A percentile compares a stretch with the other conserved stretches of the same genome.
Evolutionary conservation across 345 rosid genomes (phyloP).

Genomic region (Sonneratia caseolaris): DNA sequence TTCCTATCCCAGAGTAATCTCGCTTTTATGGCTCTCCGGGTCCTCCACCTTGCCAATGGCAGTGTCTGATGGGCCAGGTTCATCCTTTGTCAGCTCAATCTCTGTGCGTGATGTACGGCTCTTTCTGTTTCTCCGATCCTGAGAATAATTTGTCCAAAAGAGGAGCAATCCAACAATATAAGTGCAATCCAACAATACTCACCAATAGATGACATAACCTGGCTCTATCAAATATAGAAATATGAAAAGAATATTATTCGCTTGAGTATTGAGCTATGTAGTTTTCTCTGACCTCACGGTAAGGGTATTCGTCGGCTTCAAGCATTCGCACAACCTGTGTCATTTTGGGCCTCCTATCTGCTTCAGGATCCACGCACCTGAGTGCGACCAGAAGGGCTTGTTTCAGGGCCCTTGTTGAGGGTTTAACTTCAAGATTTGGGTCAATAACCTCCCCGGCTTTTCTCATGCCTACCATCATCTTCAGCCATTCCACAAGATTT

Average conservation of each 20-base stretch:
- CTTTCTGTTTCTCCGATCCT: conserved; percentile 74
- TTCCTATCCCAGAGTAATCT: conserved; percentile 26
- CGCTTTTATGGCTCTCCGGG: conserved; percentile 22
- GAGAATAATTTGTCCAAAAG: conserved; percentile 7
- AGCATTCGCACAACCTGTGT: conserved; percentile 83
- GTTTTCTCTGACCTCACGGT: conserved; percentile 49
- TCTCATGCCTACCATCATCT: conserved; percentile 91
- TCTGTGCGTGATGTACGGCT: conserved; percentile 69
- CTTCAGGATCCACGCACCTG: conserved; percentile 84
- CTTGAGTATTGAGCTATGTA: no score
- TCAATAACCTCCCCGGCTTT: conserved; percentile 92
- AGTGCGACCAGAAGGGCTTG: conserved; percentile 73
- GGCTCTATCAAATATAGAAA: no score
- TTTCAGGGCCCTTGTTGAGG: conserved; percentile 61
- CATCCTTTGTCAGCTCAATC: conserved; percentile 54
- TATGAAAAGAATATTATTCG: background rate
- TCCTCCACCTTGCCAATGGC: conserved; percentile 27
- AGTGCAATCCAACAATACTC: background rate
- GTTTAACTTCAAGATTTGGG: conserved; percentile 65
- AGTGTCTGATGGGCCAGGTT: conserved; percentile 18
- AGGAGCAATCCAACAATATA: background rate
- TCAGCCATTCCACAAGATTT: conserved; percentile 95
- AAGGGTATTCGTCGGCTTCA: conserved; percentile 75
- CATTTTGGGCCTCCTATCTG: conserved; percentile 89
- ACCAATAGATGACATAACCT: no score